Evolutionary conservation across 441 rosid genomes (phyloP).

Genomic region (Gossypium lobatum): DNA sequence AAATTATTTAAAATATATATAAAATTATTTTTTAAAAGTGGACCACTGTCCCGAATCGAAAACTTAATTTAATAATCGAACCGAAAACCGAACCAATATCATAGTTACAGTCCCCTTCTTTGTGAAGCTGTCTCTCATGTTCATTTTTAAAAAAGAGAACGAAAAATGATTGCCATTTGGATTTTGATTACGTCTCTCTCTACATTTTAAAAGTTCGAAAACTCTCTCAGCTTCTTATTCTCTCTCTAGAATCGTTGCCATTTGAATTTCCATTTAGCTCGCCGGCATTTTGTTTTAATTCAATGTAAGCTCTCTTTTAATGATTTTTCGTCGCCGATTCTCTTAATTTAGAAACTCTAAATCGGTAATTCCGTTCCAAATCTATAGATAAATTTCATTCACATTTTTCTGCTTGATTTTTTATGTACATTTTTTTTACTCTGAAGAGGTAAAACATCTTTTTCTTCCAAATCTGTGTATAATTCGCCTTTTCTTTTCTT

Average conservation of each 20-base stretch:
- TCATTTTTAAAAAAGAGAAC: not conserved
- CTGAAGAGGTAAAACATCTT: not conserved
- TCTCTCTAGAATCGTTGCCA: constrained; percentile 14
- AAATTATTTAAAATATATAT: too few species aligned
- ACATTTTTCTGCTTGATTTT: constrained; percentile 15
- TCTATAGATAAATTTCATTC: not conserved
- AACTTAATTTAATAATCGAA: too few species aligned
- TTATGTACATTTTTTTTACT: constrained; percentile 7
- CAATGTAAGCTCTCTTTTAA: constrained; percentile 6
- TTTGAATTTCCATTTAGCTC: constrained; percentile 5
- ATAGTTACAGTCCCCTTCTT: not conserved
- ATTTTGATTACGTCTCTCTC: constrained; percentile 7
- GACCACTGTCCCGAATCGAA: too few species aligned
- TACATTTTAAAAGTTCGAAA: not conserved
- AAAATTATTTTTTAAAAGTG: too few species aligned
- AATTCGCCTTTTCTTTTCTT: not conserved
- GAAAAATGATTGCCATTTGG: constrained; percentile 15
- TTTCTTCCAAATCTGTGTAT: not conserved
- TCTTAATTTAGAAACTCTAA: not conserved
- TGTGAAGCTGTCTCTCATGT: not conserved
- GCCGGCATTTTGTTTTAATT: constrained; percentile 18
- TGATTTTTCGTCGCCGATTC: not conserved
- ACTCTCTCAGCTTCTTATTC: not conserved
- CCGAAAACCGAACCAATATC: too few species aligned
- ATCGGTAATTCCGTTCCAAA: constrained; percentile 3